Evolutionary conservation across 176 grass and related monocot genomes (phyloP), one percentile per base, ranked within the genome.

Genomic region (Carex kokanica): DNA sequence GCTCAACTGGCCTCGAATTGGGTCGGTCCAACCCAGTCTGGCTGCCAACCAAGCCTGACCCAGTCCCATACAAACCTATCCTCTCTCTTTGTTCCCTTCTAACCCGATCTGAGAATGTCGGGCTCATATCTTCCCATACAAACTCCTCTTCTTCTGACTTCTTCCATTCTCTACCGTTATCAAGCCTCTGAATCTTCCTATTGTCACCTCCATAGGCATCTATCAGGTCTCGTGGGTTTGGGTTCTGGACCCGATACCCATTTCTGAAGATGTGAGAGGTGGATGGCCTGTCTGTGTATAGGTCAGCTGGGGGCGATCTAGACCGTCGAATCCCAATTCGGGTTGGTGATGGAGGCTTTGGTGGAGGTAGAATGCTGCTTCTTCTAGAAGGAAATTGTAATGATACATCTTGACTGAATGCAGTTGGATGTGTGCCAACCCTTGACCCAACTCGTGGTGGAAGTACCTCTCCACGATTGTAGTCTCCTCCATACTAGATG

Each of bases 91-190:
- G 80, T 41, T 87, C 66, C 79, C 90, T 91, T 90, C 93, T 92
- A 81, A 77, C 86, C 40, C 75, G 84, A 72, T 87, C 86, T 8
- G 88, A 87, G 85, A 99, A 92, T 87, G 93, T 99, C 53, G 97
- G 97, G 78, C 93, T 93, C 97, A 99, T 99, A 86, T 93, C 86
- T 78, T 99, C 97, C 97, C 97, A 99, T 61, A 84, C 75, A 92
- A 95, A 99, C 38, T 99, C 97, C 53, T 95, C 93, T 90, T 93
- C 96, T 65, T 99, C 97, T 16, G 89, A 91, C 79, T 79, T 90
- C 38, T 92, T 89, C 97, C 97, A 99, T 78, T 92, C 88, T 59
- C 85, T 90, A 67, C 84, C 86, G 56, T 63, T 79, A 83, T 92
- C 89, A 20, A 95, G 82, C 21, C 91, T 90, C 75, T 87, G 97